Conservation (phyloP, 2,329 filamentous ascomycete genomes). For the Pestalotiopsis sp. region DNA sequence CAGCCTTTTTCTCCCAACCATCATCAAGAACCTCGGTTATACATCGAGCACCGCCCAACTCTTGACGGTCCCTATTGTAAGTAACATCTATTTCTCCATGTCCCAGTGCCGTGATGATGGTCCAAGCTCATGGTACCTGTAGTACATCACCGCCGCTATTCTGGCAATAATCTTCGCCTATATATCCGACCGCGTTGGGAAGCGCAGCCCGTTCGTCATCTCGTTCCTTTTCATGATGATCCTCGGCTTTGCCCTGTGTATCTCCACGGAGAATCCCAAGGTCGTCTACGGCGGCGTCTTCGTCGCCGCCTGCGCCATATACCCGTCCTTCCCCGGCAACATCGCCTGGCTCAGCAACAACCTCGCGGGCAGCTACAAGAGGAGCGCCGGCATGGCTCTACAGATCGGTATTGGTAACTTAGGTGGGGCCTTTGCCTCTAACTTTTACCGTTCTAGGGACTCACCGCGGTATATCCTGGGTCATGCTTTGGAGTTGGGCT, state of each 20-base stretch:
- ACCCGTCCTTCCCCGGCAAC: constrained; percentile 77
- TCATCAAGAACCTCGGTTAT: constrained; percentile 63
- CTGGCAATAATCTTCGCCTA: constrained; percentile 56
- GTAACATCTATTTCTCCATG: background rate
- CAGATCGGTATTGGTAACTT: constrained; percentile 65
- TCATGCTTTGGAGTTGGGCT: constrained; percentile 52
- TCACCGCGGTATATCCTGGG: constrained; percentile 52
- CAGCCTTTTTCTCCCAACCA: constrained; percentile 65
- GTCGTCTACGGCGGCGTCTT: constrained; percentile 77
- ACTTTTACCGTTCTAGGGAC: constrained; percentile 65
- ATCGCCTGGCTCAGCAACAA: constrained; percentile 83
- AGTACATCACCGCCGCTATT: constrained; percentile 64
- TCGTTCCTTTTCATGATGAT: constrained; percentile 54
- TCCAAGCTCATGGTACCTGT: background rate
- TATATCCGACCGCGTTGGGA: constrained; percentile 55
- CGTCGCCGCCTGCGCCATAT: constrained; percentile 76
- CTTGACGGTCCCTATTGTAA: constrained; percentile 57
- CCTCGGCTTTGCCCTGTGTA: constrained; percentile 63
- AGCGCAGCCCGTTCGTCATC: constrained; percentile 58
- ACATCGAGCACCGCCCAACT: constrained; percentile 61
- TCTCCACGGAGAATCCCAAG: constrained; percentile 56
- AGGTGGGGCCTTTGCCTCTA: constrained; percentile 68
- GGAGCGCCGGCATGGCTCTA: constrained; percentile 65
- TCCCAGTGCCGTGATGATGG: background rate
- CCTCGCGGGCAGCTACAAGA: constrained; percentile 67